These are phyloP conservation scores for Ostreobium quekettii DNA, from an alignment of 139 green algal genomes.

Conservation along the genomic window DNA sequence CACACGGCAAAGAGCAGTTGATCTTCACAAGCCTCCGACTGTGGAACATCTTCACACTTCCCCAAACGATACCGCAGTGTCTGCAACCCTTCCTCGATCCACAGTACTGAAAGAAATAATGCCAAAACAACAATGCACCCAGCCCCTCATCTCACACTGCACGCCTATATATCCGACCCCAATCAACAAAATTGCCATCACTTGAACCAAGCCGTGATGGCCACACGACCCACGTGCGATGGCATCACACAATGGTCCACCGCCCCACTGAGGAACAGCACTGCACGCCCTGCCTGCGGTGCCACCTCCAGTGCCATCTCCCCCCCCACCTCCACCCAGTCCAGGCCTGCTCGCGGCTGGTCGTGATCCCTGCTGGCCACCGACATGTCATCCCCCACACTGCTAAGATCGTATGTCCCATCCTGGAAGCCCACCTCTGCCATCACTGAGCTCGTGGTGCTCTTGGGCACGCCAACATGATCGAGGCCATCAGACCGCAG, in stretches of 20 bases:
- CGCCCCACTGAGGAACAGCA: constrained; percentile 43
- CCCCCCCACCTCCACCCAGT: constrained; percentile 31
- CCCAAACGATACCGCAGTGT: no score
- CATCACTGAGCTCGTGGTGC: constrained; percentile 32
- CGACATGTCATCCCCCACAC: constrained; percentile 23
- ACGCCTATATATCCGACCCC: no score
- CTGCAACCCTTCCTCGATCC: no score
- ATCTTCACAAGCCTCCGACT: no score
- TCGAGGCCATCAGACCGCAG: constrained; percentile 23
- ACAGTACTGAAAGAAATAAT: no score
- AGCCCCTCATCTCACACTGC: no score
- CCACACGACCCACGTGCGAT: constrained; percentile 19
- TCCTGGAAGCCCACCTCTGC: constrained; percentile 26
- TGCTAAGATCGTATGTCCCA: constrained; percentile 23
- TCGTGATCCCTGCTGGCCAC: neutral
- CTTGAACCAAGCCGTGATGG: constrained; percentile 17
- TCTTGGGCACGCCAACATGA: constrained; percentile 7
- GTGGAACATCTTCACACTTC: no score
- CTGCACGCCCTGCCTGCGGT: constrained; percentile 33
- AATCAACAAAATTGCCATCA: no score
- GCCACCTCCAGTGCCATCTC: constrained; percentile 35
- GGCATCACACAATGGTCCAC: constrained; percentile 48
- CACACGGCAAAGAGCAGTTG: no score
- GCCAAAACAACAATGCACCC: no score
- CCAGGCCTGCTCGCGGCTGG: constrained; percentile 16